phyloP scores from a whole-genome alignment of 768 basidiomycete genomes.

The Leccinum aurantiacum region DNA sequence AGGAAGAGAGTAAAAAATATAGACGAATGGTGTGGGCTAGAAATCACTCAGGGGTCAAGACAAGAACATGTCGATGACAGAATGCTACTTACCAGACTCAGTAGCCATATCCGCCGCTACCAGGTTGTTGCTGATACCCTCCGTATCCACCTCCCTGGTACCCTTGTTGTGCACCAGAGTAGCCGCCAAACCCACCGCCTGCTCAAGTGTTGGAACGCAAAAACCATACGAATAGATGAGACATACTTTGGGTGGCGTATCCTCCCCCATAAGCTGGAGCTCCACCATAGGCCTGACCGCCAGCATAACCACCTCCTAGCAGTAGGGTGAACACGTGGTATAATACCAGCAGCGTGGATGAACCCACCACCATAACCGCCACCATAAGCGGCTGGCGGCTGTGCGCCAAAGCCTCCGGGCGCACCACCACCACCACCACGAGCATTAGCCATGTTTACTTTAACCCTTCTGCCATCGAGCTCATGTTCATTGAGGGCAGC shows the following conservation, averaged over 20 bases:
- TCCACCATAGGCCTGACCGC: conserved; percentile 23
- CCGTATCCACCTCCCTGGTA: conserved; percentile 25
- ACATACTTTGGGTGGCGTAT: conserved; percentile 16
- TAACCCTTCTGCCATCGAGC: conserved; percentile 90
- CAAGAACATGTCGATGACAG: too few species aligned
- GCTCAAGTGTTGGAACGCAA: not conserved
- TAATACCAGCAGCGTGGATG: not conserved
- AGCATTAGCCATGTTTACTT: conserved; percentile 82
- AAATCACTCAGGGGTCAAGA: not conserved
- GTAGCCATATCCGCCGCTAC: conserved; percentile 32
- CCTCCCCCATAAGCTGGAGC: conserved; percentile 28
- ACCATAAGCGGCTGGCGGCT: conserved; percentile 35
- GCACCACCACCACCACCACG: conserved; percentile 56
- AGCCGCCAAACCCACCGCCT: conserved; percentile 16
- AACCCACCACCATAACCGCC: conserved; percentile 29
- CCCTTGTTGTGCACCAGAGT: conserved; percentile 20
- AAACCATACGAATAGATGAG: not conserved
- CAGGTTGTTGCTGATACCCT: conserved; percentile 28
- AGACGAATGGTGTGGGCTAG: not conserved
- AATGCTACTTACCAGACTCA: conserved; percentile 11
- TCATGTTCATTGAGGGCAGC: conserved; percentile 79
- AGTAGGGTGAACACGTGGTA: conserved; percentile 16
- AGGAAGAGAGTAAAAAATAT: not conserved
- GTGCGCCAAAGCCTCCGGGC: conserved; percentile 21
- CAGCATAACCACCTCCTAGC: conserved; percentile 30